Conservation (phyloP, 345 rosid genomes). For the Acer campestre region DNA sequence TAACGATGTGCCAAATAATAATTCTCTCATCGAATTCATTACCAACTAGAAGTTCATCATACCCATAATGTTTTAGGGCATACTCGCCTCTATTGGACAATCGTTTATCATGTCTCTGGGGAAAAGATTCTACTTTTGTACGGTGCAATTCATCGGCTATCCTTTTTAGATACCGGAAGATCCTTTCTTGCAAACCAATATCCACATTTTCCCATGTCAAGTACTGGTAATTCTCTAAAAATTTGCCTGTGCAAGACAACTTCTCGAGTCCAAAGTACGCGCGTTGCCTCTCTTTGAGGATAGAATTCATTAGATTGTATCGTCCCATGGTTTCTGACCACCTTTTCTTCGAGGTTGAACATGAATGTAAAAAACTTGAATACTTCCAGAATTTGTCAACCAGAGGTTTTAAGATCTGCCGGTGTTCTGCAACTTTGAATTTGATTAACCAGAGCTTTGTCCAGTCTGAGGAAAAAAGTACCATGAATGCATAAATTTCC, state of each 20-base stretch:
- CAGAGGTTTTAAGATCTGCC: not conserved
- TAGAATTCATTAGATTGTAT: not conserved
- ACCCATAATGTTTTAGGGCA: not conserved
- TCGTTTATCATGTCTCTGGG: not conserved
- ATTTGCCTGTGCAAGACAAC: not conserved
- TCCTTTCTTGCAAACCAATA: not conserved
- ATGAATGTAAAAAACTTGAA: not conserved
- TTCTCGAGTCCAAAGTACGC: not conserved
- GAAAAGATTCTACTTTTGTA: not conserved
- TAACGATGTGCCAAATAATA: not conserved
- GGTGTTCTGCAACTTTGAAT: not conserved
- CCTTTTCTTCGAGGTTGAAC: not conserved
- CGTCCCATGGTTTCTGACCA: not conserved
- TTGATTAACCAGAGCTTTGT: not conserved
- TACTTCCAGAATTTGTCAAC: not conserved
- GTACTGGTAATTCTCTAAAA: not conserved
- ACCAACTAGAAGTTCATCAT: not conserved
- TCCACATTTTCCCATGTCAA: not conserved
- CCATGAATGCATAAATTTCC: not conserved
- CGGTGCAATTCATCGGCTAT: not conserved
- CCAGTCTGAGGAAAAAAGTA: not conserved
- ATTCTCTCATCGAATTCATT: not conserved
- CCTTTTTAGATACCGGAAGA: not conserved
- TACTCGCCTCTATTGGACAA: not conserved
- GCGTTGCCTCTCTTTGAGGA: not conserved